Conservation (phyloP, 2,329 filamentous ascomycete species). For the Penicillium hordei region DNA sequence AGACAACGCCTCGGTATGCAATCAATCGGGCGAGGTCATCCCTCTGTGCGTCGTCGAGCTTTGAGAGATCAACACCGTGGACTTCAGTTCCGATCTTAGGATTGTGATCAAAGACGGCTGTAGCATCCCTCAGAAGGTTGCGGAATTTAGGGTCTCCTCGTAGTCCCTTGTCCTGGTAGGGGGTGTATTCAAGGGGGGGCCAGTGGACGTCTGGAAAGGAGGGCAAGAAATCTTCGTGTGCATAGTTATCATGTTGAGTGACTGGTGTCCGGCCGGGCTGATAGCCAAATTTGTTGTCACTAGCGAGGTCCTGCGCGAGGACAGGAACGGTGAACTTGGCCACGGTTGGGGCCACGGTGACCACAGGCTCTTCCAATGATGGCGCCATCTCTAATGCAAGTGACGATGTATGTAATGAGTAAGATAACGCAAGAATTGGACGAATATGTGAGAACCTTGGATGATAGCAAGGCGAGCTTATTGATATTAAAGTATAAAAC, state of each 20-base stretch:
- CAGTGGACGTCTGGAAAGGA: conserved; percentile 56
- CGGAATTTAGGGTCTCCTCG: conserved; percentile 56
- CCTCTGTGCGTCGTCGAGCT: conserved; percentile 53
- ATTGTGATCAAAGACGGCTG: conserved; percentile 57
- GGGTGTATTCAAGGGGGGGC: conserved; percentile 49
- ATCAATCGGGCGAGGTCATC: conserved; percentile 57
- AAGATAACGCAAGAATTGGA: not conserved
- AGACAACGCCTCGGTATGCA: conserved; percentile 57
- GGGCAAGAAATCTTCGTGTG: conserved; percentile 54
- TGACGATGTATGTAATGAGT: conserved; percentile 1
- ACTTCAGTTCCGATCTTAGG: conserved; percentile 58
- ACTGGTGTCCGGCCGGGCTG: conserved; percentile 51
- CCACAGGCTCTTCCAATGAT: conserved; percentile 30
- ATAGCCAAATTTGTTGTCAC: conserved; percentile 42
- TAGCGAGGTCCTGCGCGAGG: conserved; percentile 19
- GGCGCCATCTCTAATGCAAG: conserved; percentile 30
- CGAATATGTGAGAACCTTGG: not conserved
- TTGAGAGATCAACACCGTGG: conserved; percentile 52
- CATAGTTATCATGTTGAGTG: conserved; percentile 50
- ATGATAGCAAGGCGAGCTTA: not conserved
- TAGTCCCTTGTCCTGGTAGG: conserved; percentile 56
- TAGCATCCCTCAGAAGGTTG: conserved; percentile 53
- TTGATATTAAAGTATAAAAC: conserved; percentile 4
- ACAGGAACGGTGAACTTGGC: conserved; percentile 16
- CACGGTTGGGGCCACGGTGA: conserved; percentile 5